phyloP scores from a whole-genome alignment of 192 early-diverging fungal species.

The Backusella australiensis region DNA sequence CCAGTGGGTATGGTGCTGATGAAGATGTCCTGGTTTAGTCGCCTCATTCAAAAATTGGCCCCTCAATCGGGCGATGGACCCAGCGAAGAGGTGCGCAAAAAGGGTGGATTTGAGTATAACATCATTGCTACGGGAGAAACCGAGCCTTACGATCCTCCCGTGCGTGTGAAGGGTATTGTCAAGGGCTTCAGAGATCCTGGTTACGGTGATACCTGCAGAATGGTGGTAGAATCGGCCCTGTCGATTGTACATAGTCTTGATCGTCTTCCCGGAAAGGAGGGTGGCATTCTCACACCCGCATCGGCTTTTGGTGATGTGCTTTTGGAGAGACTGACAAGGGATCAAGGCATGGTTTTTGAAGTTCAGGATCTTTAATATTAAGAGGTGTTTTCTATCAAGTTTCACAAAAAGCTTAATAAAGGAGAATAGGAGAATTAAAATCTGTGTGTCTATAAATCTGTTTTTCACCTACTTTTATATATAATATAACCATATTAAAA shows the following conservation, averaged over 20 bases:
- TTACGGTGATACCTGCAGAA: constrained; percentile 77
- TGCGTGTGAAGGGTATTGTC: constrained; percentile 47
- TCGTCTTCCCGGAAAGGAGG: constrained; percentile 45
- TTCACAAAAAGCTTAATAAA: not conserved
- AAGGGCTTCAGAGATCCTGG: constrained; percentile 69
- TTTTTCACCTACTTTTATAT: not conserved
- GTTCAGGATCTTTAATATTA: constrained; percentile 10
- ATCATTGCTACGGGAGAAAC: constrained; percentile 47
- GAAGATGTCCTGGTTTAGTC: constrained; percentile 44
- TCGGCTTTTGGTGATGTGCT: constrained; percentile 73
- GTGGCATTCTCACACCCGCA: constrained; percentile 79
- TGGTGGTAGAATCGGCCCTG: constrained; percentile 77
- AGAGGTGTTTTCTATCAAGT: not conserved
- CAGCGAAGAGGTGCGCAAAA: constrained; percentile 47
- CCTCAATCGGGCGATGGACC: constrained; percentile 75
- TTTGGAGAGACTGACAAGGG: constrained; percentile 57
- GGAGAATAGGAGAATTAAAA: not conserved
- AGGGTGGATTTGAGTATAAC: constrained; percentile 48
- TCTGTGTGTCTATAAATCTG: not conserved
- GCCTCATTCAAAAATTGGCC: constrained; percentile 46
- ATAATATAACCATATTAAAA: not conserved
- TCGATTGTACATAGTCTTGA: constrained; percentile 64
- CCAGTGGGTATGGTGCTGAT: constrained; percentile 37
- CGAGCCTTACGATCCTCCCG: constrained; percentile 36
- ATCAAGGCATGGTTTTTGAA: constrained; percentile 44